These are phyloP conservation scores for Teratosphaeria nubilosa DNA, from an alignment of 2,329 filamentous ascomycete species.

Conservation along the genomic window DNA sequence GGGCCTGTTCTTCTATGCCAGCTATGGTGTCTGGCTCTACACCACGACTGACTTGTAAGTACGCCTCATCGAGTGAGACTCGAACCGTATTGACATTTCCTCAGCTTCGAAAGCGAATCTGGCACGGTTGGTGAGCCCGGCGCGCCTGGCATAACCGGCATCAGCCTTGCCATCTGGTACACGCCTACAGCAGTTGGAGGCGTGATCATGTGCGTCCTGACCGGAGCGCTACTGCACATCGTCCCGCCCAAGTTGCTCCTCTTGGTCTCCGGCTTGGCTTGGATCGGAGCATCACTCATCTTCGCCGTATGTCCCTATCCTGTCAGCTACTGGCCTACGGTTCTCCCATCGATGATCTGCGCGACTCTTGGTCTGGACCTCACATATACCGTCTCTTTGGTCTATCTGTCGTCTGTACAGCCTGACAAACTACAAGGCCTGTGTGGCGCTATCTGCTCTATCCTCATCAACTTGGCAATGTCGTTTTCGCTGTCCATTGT, in stretches of 20 bases:
- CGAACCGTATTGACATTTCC: neutral
- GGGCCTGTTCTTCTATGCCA: constrained; percentile 27
- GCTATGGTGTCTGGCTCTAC: constrained; percentile 26
- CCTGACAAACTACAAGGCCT: constrained; percentile 26
- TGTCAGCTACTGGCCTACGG: constrained; percentile 25
- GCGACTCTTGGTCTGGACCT: constrained; percentile 27
- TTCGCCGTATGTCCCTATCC: constrained; percentile 23
- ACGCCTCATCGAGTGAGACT: neutral
- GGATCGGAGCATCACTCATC: constrained; percentile 26
- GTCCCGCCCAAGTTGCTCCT: constrained; percentile 21
- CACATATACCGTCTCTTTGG: constrained; percentile 25
- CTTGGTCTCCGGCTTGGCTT: constrained; percentile 23
- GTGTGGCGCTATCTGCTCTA: constrained; percentile 26
- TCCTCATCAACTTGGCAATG: constrained; percentile 28
- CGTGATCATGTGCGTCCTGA: constrained; percentile 22
- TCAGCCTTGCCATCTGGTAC: constrained; percentile 25
- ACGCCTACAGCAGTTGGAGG: constrained; percentile 26
- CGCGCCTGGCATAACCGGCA: constrained; percentile 14
- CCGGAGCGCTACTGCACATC: constrained; percentile 21
- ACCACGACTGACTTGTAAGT: constrained; percentile 15
- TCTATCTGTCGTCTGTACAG: constrained; percentile 23
- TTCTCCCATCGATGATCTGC: constrained; percentile 28
- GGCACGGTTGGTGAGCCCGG: constrained; percentile 1
- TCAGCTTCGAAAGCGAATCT: constrained; percentile 10
- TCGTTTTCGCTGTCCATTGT: constrained; percentile 26